Evolutionary conservation across 257 asterid genomes (phyloP).

Genomic region (Nicotiana undulata): DNA sequence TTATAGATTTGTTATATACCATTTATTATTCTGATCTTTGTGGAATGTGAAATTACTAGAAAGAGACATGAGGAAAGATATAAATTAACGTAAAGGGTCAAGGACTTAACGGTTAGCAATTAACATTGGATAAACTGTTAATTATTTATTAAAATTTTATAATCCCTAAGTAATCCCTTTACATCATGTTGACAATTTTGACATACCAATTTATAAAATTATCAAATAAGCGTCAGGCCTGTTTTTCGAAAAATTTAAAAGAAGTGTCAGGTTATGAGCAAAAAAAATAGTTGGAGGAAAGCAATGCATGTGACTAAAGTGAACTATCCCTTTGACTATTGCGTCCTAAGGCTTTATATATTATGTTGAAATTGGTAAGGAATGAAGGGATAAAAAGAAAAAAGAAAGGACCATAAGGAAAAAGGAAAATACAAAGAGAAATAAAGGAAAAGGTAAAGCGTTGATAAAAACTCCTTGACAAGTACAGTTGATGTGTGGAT

Average conservation of each 20-base stretch:
- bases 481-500: background rate
- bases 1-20: background rate
- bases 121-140: background rate
- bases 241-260: background rate
- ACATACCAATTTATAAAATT: too few relatives aligned
- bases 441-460: background rate
- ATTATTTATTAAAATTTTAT: too few relatives aligned
- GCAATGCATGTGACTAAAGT: constrained; percentile 18
- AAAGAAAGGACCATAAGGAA: background rate
- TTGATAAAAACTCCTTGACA: background rate
- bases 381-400: background rate
- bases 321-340: background rate
- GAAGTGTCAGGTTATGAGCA: background rate
- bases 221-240: background rate
- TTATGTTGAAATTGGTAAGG: background rate
- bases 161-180: background rate
- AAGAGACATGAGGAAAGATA: background rate
- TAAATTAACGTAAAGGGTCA: too few relatives aligned
- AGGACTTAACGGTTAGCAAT: background rate
- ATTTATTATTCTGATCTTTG: too few relatives aligned
- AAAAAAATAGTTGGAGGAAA: background rate
- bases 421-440: background rate
- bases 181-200: background rate
- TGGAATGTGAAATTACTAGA: background rate
- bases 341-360: background rate